Base-by-base conservation (phyloP, 2,329 filamentous ascomycete species). In the Herpotrichia juniperi region DNA sequence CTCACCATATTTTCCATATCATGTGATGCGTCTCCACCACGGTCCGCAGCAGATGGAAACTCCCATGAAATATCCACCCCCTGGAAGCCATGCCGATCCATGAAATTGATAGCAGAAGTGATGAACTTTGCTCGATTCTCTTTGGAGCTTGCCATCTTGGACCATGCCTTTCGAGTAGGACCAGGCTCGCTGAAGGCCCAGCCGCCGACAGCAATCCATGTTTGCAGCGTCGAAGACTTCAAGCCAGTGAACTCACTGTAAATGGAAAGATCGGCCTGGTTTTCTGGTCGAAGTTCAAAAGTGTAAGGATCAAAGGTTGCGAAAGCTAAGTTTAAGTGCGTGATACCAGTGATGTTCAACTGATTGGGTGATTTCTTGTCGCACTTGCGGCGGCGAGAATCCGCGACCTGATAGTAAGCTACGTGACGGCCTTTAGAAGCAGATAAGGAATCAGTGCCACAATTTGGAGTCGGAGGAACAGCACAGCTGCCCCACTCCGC, bases 21-120 rank as follows among this genome's bases (percentile, higher is more conserved):
- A 24, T 25, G 8, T 4, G 17, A 17, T 5, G 9, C 8, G 8
- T n/a, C 10, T 2, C 48, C 48, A 19, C 40, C 31, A 2, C 48
- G 48, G 24, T 46, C 40, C 17, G 11, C 16, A 12, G 42, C 42
- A 17, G 11, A 17, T 7, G 67, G 68, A 7, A 68, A 62, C 1
- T 77, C 76, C 78, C 77, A 81, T 54, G 81, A 77, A 14, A 53
- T 0, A 48, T 81, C 78, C 1, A 76, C 66, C 1, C 66, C 64
- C 19, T 80, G 74, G 45, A 81, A 79, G 16, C 68, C 71, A 49
- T 79, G 78, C 3, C 61, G 68, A 1, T 59, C 54, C 58, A 77
- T 48, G 67, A 81, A 73, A 48, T 77, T 76, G 0, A 48, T 50
- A 0, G 74, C 48, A 0, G 79, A 62, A 1, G 63, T 66, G 6